Conservation (phyloP, 2,329 filamentous ascomycete genomes). For the Calonectria montana region DNA sequence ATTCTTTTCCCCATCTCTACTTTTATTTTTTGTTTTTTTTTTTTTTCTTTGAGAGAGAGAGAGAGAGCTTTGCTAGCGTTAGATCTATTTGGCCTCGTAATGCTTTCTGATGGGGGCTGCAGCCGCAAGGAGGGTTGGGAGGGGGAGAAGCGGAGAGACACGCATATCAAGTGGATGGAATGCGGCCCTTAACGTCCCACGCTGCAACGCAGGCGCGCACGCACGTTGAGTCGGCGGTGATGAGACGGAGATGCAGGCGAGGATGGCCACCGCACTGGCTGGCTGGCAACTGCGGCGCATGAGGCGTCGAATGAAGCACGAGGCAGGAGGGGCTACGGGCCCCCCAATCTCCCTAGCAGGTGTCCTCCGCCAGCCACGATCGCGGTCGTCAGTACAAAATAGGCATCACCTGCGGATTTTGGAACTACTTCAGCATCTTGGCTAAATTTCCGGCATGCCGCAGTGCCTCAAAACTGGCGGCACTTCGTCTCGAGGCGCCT, state of each 20-base stretch:
- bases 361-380: slow-evolving; percentile 40
- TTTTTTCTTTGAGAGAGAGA: too few species aligned
- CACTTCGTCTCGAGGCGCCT: slow-evolving; percentile 2
- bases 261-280: neutral
- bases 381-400: slow-evolving; percentile 37
- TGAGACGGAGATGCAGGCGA: slow-evolving; percentile 22
- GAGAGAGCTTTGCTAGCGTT: neutral
- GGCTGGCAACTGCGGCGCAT: slow-evolving; percentile 29
- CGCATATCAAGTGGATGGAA: neutral
- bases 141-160: neutral
- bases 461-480: neutral
- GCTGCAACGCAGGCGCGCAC: slow-evolving; percentile 7
- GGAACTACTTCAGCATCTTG: slow-evolving; percentile 30
- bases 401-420: slow-evolving; percentile 25
- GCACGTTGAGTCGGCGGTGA: slow-evolving; percentile 18
- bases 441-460: slow-evolving; percentile 24
- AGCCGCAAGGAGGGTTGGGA: slow-evolving; percentile 10
- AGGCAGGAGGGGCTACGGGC: slow-evolving; percentile 25
- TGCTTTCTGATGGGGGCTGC: slow-evolving; percentile 2
- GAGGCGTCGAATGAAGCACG: slow-evolving; percentile 21
- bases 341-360: slow-evolving; percentile 35
- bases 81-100: neutral
- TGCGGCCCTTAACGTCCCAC: neutral
- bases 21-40: neutral
- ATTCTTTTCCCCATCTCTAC: neutral